Conservation (phyloP, 2,329 filamentous ascomycete species). For the Claviceps pazoutovae region DNA sequence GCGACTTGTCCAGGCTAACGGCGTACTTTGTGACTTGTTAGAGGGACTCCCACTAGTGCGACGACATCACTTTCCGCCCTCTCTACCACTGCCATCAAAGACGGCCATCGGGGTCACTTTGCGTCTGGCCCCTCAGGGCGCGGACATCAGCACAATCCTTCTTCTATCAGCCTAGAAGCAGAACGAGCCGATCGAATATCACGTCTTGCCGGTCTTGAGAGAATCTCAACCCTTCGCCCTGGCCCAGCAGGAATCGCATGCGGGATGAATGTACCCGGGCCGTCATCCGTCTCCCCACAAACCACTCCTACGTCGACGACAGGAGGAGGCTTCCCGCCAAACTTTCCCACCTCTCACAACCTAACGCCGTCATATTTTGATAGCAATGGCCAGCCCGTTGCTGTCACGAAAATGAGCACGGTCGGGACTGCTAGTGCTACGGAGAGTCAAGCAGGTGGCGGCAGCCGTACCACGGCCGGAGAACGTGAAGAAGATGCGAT, state of each 20-base stretch:
- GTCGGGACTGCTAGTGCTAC: slow-evolving; percentile 86
- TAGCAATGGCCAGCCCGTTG: slow-evolving; percentile 52
- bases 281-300: slow-evolving; percentile 31
- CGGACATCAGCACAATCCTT: slow-evolving; percentile 42
- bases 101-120: slow-evolving; percentile 76
- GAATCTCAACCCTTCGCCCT: slow-evolving; percentile 62
- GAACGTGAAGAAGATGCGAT: slow-evolving; percentile 52
- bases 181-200: slow-evolving; percentile 93
- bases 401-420: slow-evolving; percentile 67
- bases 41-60: slow-evolving; percentile 78
- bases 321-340: slow-evolving; percentile 24
- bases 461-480: slow-evolving; percentile 37
- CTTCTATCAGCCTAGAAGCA: slow-evolving; percentile 66
- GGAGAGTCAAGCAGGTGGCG: slow-evolving; percentile 51
- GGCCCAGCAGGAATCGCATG: slow-evolving; percentile 22
- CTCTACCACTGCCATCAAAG: slow-evolving; percentile 90
- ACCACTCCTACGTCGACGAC: slow-evolving; percentile 36
- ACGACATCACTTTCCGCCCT: slow-evolving; percentile 85
- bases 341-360: slow-evolving; percentile 24
- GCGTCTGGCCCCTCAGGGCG: slow-evolving; percentile 38
- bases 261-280: slow-evolving; percentile 9
- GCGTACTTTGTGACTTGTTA: slow-evolving; percentile 1
- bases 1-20: not conserved
- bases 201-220: slow-evolving; percentile 80
- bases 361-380: slow-evolving; percentile 67